Conservation (phyloP, 2,329 filamentous ascomycete genomes). For the Monosporascus sp. region DNA sequence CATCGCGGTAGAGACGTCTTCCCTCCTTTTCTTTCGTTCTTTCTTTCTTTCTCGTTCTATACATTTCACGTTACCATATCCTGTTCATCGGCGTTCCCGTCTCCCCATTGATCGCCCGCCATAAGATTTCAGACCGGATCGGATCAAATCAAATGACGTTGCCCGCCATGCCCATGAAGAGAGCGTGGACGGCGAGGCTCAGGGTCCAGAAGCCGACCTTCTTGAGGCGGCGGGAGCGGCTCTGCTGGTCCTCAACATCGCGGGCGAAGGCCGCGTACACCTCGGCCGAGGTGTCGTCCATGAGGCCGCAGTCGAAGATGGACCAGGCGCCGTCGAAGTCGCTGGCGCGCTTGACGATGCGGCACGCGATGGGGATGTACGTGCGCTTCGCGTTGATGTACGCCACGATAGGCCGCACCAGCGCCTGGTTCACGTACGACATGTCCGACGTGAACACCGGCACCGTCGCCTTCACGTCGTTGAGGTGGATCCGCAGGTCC, state of each 20-base stretch:
- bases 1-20: background rate
- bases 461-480: constrained; percentile 88
- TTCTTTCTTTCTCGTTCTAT: background rate
- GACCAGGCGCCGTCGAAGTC: constrained; percentile 98
- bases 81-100: background rate
- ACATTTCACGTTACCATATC: background rate
- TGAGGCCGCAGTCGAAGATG: constrained; percentile 84
- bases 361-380: constrained; percentile 92
- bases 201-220: constrained; percentile 97
- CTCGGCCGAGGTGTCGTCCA: constrained; percentile 90
- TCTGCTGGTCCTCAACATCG: constrained; percentile 85
- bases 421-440: constrained; percentile 92
- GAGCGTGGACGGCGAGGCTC: constrained; percentile 83
- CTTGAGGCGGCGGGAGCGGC: constrained; percentile 78
- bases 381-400: constrained; percentile 96
- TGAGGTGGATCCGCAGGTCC: constrained; percentile 91
- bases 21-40: background rate
- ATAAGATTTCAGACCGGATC: background rate
- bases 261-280: constrained; percentile 91
- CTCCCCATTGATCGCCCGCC: background rate
- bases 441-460: constrained; percentile 88
- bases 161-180: constrained; percentile 92
- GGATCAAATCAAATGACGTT: constrained; percentile 49
- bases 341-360: constrained; percentile 79
- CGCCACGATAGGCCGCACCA: constrained; percentile 91